Evolutionary conservation across 108 stramenopile genomes (phyloP).

Genomic region (Fistulifera pelliculosa): DNA sequence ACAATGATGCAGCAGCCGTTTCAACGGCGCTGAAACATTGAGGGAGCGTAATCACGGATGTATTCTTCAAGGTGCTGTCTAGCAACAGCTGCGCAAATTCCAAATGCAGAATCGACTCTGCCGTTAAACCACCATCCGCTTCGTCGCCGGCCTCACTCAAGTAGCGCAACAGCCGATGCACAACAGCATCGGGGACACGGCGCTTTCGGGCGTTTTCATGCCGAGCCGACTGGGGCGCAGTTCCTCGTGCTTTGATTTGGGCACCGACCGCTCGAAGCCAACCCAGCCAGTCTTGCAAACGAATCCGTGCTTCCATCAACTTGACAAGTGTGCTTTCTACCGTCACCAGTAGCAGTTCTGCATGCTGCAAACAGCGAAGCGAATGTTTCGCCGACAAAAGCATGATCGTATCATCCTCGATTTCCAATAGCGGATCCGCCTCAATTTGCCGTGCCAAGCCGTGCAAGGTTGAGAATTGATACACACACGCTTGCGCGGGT

Average conservation of each 20-base stretch:
- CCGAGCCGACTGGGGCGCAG: slow-evolving; percentile 55
- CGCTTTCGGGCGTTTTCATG: slow-evolving; percentile 65
- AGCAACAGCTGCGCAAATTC: slow-evolving; percentile 22
- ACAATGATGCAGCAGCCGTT: no score
- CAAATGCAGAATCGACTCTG: slow-evolving; percentile 17
- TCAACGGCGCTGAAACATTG: no score
- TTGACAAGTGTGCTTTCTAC: slow-evolving; percentile 28
- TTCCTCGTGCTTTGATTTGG: slow-evolving; percentile 67
- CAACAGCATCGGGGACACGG: slow-evolving; percentile 48
- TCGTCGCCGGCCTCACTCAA: slow-evolving; percentile 4
- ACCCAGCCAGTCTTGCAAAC: slow-evolving; percentile 51
- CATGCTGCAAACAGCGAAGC: slow-evolving; percentile 17
- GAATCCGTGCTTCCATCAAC: slow-evolving; percentile 53
- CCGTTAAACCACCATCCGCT: not conserved
- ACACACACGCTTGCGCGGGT: slow-evolving; percentile 46
- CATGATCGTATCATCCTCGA: not conserved
- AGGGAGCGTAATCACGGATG: no score
- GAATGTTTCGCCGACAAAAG: not conserved
- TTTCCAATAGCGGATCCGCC: not conserved
- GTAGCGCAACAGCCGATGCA: slow-evolving; percentile 41
- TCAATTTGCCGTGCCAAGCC: slow-evolving; percentile 40
- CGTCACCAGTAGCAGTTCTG: slow-evolving; percentile 30
- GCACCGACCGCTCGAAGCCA: slow-evolving; percentile 68
- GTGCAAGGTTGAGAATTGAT: slow-evolving; percentile 45
- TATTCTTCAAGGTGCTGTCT: not conserved